Evolutionary conservation across 1,284 basidiomycete genomes (phyloP).

Genomic region (Exobasidium rhododendri): DNA sequence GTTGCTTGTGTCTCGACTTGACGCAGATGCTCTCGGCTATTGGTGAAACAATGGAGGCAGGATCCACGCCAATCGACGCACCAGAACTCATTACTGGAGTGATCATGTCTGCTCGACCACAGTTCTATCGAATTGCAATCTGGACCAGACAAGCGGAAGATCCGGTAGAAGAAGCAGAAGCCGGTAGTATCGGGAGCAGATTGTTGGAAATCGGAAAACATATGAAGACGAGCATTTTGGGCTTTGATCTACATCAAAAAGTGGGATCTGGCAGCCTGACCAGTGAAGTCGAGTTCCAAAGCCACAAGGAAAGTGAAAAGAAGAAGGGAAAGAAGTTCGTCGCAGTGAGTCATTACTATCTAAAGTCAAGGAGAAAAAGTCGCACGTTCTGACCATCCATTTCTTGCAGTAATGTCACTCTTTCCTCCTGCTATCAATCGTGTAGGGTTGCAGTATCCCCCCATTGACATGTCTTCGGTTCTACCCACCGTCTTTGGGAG

Average conservation of each 20-base stretch:
- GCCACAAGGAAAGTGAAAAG: constrained; percentile 66
- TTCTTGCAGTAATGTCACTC: too few relatives aligned
- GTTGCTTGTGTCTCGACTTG: background rate
- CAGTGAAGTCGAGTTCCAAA: constrained; percentile 52
- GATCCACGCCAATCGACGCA: constrained; percentile 24
- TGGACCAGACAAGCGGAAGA: constrained; percentile 71
- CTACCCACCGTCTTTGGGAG: too few relatives aligned
- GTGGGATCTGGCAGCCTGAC: constrained; percentile 61
- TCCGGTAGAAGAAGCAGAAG: constrained; percentile 58
- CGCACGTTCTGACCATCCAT: too few relatives aligned
- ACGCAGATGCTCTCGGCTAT: constrained; percentile 50
- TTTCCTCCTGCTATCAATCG: too few relatives aligned
- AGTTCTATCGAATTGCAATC: constrained; percentile 93
- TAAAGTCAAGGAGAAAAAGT: background rate
- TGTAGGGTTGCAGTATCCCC: too few relatives aligned
- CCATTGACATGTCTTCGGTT: too few relatives aligned
- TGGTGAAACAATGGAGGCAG: constrained; percentile 49
- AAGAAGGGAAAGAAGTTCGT: constrained; percentile 79
- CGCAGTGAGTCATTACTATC: constrained; percentile 14
- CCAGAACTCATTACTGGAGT: constrained; percentile 62
- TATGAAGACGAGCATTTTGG: constrained; percentile 87
- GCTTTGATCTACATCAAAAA: constrained; percentile 71
- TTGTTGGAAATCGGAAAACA: constrained; percentile 73
- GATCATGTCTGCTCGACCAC: constrained; percentile 86
- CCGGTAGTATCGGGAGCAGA: constrained; percentile 64